Conservation (phyloP, 192 early-diverging fungal species). For the Podila minutissima region DNA sequence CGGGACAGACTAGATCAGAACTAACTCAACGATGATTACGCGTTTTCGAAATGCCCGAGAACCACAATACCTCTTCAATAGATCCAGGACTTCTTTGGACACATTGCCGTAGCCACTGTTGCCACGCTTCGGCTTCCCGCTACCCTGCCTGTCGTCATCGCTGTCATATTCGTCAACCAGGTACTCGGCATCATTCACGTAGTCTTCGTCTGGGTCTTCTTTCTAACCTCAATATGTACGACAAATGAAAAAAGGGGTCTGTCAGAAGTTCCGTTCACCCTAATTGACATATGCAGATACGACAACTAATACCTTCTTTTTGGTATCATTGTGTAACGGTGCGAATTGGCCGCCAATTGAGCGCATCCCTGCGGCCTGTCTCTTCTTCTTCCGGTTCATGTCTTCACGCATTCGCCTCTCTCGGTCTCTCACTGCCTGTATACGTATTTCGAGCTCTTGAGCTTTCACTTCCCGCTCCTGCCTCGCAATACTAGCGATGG, state of each 20-base stretch:
- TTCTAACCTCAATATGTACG: constrained; percentile 5
- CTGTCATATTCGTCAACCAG: constrained; percentile 73
- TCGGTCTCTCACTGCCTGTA: constrained; percentile 42
- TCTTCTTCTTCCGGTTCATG: constrained; percentile 23
- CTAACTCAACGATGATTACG: too few relatives aligned
- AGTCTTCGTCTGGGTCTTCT: constrained; percentile 27
- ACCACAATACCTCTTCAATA: constrained; percentile 56
- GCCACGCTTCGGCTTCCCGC: constrained; percentile 1
- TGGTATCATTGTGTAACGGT: too few relatives aligned
- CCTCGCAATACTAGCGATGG: constrained; percentile 15
- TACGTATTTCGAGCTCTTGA: constrained; percentile 45
- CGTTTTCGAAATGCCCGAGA: not conserved
- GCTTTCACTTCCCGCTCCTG: constrained; percentile 33
- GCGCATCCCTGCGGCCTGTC: constrained; percentile 11
- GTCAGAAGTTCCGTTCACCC: not conserved
- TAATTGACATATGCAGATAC: too few relatives aligned
- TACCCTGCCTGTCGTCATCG: constrained; percentile 55
- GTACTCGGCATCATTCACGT: constrained; percentile 54
- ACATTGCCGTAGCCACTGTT: constrained; percentile 53
- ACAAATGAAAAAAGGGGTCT: not conserved
- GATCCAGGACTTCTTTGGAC: constrained; percentile 63
- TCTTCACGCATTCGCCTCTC: constrained; percentile 49
- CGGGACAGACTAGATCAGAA: too few relatives aligned
- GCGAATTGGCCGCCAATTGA: not conserved
- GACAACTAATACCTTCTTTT: constrained; percentile 22